phyloP scores from a whole-genome alignment of 352 stramenopile genomes.

The Phytophthora multivora region DNA sequence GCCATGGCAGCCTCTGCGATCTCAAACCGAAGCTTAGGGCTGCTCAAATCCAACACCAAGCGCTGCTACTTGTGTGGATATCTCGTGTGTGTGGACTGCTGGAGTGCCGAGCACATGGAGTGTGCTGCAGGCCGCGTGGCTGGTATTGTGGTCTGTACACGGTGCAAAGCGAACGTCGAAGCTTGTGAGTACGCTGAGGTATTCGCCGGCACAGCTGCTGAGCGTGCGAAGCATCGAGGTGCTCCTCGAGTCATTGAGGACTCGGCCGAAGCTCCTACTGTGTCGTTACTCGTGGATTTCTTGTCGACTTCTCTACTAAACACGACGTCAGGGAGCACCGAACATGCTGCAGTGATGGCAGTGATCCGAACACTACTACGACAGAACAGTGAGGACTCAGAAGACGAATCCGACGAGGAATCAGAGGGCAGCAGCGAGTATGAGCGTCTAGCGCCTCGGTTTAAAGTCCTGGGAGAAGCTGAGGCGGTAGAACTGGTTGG shows the following conservation, averaged over 20 bases:
- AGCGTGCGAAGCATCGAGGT: constrained; percentile 24
- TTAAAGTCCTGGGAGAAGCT: constrained; percentile 12
- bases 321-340: constrained; percentile 7
- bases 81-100: constrained; percentile 41
- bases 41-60: constrained; percentile 25
- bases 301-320: constrained; percentile 19
- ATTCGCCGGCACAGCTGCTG: constrained; percentile 20
- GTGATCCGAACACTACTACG: constrained; percentile 30
- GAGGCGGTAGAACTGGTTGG: constrained; percentile 6
- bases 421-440: not conserved
- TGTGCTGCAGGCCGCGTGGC: constrained; percentile 27
- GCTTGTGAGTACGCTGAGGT: constrained; percentile 48
- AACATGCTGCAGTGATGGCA: constrained; percentile 20
- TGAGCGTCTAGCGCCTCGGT: not conserved
- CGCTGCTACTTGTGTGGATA: constrained; percentile 47
- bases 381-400: not conserved
- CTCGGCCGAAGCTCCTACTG: not conserved
- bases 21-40: constrained; percentile 2
- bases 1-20: constrained; percentile 11
- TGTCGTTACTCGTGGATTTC: constrained; percentile 30
- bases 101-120: constrained; percentile 37
- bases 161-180: constrained; percentile 52
- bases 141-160: constrained; percentile 46
- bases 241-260: constrained; percentile 23
- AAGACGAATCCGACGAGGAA: constrained; percentile 7